Percentiles rank a stretch among this genome's conserved stretches.
phyloP scores from a whole-genome alignment of 139 green algal genomes.

The Auxenochlorella protothecoides region DNA sequence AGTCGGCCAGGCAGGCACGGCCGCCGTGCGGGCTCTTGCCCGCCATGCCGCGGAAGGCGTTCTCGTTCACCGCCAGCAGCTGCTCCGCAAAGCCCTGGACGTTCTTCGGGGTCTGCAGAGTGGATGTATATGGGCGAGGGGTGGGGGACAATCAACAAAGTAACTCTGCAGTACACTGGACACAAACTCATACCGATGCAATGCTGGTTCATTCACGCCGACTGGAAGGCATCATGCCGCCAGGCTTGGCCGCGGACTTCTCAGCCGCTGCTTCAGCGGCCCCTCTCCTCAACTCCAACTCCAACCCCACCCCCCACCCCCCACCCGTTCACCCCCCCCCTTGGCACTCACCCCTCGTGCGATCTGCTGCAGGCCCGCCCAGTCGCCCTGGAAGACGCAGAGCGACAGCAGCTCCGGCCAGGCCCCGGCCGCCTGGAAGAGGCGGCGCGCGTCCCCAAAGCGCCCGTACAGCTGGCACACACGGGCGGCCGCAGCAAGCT shows the following conservation, averaged over 20 bases:
- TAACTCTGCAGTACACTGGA: too few relatives aligned
- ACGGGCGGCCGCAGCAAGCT: slow-evolving; percentile 26
- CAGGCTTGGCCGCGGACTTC: too few relatives aligned
- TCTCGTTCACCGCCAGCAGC: slow-evolving; percentile 31
- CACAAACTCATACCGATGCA: too few relatives aligned
- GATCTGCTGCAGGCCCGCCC: slow-evolving; percentile 21
- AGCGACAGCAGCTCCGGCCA: slow-evolving; percentile 40
- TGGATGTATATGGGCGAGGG: too few relatives aligned
- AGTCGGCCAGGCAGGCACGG: slow-evolving; percentile 16
- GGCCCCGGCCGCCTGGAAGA: slow-evolving; percentile 32
- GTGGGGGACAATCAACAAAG: too few relatives aligned
- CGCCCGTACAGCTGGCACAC: slow-evolving; percentile 32
- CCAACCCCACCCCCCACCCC: background rate
- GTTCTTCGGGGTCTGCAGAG: slow-evolving; percentile 1
- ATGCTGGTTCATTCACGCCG: too few relatives aligned
- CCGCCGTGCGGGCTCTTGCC: slow-evolving; percentile 18
- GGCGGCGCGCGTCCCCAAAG: slow-evolving; percentile 19
- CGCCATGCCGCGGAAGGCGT: slow-evolving; percentile 15
- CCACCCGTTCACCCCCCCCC: background rate
- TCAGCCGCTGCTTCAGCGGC: too few relatives aligned
- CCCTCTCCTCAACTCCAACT: background rate
- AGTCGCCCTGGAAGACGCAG: slow-evolving; percentile 45
- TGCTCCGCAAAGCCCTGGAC: slow-evolving; percentile 26
- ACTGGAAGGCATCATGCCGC: too few relatives aligned
- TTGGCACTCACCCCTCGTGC: slow-evolving; percentile 1